Evolutionary conservation across 345 rosid genomes (phyloP), one percentile per base, ranked within the genome.

Genomic region (Syzygium aromaticum): DNA sequence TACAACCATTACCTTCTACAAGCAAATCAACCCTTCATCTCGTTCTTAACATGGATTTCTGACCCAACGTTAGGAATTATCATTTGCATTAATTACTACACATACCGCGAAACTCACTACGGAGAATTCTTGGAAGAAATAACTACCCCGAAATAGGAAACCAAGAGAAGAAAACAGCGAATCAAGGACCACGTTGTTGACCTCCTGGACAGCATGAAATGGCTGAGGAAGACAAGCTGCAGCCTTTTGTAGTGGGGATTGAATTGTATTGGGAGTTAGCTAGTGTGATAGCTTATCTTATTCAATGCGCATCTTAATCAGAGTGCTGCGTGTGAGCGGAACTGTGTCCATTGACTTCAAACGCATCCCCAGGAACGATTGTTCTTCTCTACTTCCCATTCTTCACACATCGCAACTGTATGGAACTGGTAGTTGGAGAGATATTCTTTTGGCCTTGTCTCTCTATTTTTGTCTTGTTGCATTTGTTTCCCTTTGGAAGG

Each of bases 361-460:
- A 73, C 80, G 49, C 80, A 73, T 73, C 25, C 13, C 80, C 49
- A 28, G 6, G 33, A 84, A 84, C 59, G 57, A 2, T 15, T 1
- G 40, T 15, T 11, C 52, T 22, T 40, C 59, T 52, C 38, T 84
- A 84, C 86, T 84, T 84, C 86, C 86, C 86, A 84, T 84, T 84
- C 86, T 52, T 54, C 16, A 5, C 38, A 21, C 11, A 5, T 43
- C 46, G 82, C 82, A 73, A 73, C 82, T 73, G 82, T 17, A 38
- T 38, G 40, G 40, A 19, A 73, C 88, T 8, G 88, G 88, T 83
- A 87, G 88, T 87, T 87, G 88, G 88, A 46, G 33, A 73, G 82
- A 73, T 14, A 19, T 4, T 38, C 85, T 51, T 83, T 27, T 28
- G 28, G 30, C 80, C 2, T 33, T 21, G 38, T 52, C 57, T 22